phyloP scores from a whole-genome alignment of 73 alveolate genomes.

The Effrenium voratum region DNA sequence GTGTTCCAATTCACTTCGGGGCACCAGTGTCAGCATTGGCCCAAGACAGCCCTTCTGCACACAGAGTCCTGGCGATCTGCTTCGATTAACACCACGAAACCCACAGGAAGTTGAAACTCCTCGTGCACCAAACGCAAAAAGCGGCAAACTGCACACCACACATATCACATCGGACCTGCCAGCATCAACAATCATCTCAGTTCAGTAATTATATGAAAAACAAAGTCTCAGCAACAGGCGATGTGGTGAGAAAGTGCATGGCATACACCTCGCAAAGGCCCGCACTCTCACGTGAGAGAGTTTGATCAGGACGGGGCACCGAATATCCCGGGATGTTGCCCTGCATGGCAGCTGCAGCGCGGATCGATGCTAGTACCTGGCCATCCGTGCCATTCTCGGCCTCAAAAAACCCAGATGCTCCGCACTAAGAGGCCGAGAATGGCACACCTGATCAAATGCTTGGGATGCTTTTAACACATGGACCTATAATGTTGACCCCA shows the following conservation, averaged over 20 bases:
- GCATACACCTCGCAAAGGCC: slow-evolving; percentile 43
- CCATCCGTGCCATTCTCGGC: not conserved
- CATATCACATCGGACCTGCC: slow-evolving; percentile 82
- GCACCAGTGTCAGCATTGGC: slow-evolving; percentile 57
- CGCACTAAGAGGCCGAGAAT: slow-evolving; percentile 36
- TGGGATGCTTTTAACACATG: no score
- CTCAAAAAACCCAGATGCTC: not conserved
- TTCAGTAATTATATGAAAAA: not conserved
- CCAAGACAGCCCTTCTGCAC: slow-evolving; percentile 87
- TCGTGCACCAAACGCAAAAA: slow-evolving; percentile 86
- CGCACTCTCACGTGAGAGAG: not conserved
- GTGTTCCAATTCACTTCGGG: not conserved
- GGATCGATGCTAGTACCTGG: slow-evolving; percentile 70
- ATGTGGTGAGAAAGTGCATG: slow-evolving; percentile 84
- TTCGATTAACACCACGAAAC: not conserved
- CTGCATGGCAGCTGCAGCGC: slow-evolving; percentile 79
- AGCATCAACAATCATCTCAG: not conserved
- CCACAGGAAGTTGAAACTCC: not conserved
- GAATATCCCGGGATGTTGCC: slow-evolving; percentile 87
- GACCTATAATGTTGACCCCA: no score
- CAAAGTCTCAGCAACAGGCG: not conserved
- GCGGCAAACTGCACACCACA: slow-evolving; percentile 59
- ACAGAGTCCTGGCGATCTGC: slow-evolving; percentile 5
- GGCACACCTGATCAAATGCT: not conserved
- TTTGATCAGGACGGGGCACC: not conserved